Evolutionary conservation across 768 basidiomycete species (phyloP), one percentile per base, ranked within the genome.

Genomic region (Boletus huronensis): DNA sequence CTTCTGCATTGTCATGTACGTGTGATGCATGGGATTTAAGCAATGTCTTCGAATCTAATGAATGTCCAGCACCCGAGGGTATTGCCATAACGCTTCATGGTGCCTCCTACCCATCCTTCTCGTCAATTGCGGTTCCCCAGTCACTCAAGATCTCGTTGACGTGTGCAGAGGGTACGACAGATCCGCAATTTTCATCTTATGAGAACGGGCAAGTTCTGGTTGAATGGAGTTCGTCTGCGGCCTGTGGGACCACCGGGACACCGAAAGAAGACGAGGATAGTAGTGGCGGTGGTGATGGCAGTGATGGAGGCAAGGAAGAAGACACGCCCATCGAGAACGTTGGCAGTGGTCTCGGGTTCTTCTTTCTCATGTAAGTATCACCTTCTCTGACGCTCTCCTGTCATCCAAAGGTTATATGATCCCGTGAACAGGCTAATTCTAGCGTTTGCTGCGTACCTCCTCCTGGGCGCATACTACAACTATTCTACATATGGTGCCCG

Each of bases 401-500:
- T 45, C 38, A 49, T 26, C 9, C 9, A 39, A 54, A 36, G 48
- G 54, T 61, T 45, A 52, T 32, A 52, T 39, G 36, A 53, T 60
- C 89, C 85, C n/a, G 59, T 87, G 29, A 54, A 57, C 26, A 68
- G 67, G 63, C 55, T 69, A 11, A 52, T 92, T 13, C 67, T 93
- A 21, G 83, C 82, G 3, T 77, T 93, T 55, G 64, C 76, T 5
- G 78, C 81, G 3, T 95, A 95, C 72, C 84, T 95, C 60, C 79
- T 66, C 1, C 68, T 93, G 25, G 93, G 93, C 19, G 87, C 87
- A 9, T 95, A 93, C 69, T 87, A 90, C 73, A 93, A 95, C 63
- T 93, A 92, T 64, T 82, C 87, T 6, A 89, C 83, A 19, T 95
- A 94, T 66, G 92, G 92, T 19, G 88, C 92, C 9, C 79, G 83